Percentiles rank a stretch among this genome's conserved stretches.
Conservation (phyloP, 305 asterid species). For the Plantago lanceolata region DNA sequence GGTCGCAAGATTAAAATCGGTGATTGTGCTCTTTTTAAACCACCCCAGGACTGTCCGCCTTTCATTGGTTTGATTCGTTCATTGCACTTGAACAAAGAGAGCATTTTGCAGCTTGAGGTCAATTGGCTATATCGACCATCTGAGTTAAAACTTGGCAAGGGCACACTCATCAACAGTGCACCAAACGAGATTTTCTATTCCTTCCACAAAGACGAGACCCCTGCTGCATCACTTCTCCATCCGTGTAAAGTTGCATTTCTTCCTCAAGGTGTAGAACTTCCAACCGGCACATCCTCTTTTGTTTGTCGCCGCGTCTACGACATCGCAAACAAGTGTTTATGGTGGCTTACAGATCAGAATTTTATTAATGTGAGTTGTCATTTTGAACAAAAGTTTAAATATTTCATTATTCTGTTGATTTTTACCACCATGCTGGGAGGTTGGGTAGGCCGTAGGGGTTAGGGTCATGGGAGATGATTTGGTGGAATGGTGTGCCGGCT, state of each 20-base stretch:
- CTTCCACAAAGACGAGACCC: slow-evolving; percentile 56
- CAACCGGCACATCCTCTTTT: slow-evolving; percentile 55
- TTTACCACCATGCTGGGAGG: neutral
- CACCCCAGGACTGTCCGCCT: slow-evolving; percentile 78
- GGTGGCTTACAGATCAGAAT: slow-evolving; percentile 79
- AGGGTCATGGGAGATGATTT: neutral
- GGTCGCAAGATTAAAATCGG: slow-evolving; percentile 48
- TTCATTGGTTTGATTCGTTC: slow-evolving; percentile 71
- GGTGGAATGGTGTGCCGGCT: neutral
- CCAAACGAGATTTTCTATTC: slow-evolving; percentile 65
- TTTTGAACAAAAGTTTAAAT: slow-evolving; percentile 3
- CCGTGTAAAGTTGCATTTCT: slow-evolving; percentile 97
- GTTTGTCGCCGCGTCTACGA: slow-evolving; percentile 72
- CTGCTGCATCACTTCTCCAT: slow-evolving; percentile 90
- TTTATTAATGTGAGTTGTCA: slow-evolving; percentile 50
- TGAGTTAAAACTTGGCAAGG: slow-evolving; percentile 75
- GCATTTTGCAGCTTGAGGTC: slow-evolving; percentile 55
- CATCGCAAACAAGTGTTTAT: slow-evolving; percentile 51
- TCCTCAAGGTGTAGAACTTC: slow-evolving; percentile 59
- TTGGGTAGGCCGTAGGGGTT: neutral
- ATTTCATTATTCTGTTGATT: slow-evolving; percentile 10
- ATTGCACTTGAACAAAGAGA: slow-evolving; percentile 42
- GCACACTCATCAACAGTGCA: slow-evolving; percentile 55
- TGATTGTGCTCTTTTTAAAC: slow-evolving; percentile 61
- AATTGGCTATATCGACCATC: slow-evolving; percentile 91